Evolutionary conservation across 108 stramenopile genomes (phyloP).

Genomic region (Bacterosira constricta): DNA sequence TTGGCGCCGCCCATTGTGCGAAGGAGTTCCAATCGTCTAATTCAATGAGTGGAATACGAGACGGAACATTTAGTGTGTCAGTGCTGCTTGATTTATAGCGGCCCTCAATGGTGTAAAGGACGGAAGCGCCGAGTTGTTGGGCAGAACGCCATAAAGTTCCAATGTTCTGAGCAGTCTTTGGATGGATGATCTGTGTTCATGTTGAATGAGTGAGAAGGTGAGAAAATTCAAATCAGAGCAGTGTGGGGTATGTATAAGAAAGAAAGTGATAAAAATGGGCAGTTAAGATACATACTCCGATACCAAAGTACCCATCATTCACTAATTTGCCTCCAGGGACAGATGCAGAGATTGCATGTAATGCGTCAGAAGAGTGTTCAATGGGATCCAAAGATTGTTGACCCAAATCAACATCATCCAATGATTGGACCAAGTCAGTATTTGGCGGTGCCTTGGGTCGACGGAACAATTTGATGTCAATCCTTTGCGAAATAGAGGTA

Average conservation of each 20-base stretch:
- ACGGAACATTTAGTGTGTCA: conserved; percentile 44
- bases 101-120: conserved; percentile 49
- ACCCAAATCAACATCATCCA: background rate
- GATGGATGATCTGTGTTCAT: conserved; percentile 20
- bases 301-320: conserved; percentile 45
- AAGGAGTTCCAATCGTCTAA: conserved; percentile 50
- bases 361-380: conserved; percentile 35
- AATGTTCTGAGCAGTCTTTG: conserved; percentile 39
- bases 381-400: too few species aligned
- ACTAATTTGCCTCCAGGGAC: conserved; percentile 21
- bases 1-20: conserved; percentile 30
- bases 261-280: too few species aligned
- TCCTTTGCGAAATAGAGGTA: conserved; percentile 6
- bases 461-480: conserved; percentile 39
- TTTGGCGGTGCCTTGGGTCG: conserved; percentile 13
- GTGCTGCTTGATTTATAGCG: conserved; percentile 36
- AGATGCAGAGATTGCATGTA: conserved; percentile 20
- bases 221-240: background rate
- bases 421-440: background rate
- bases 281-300: conserved; percentile 9
- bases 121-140: conserved; percentile 46
- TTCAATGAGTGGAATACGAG: conserved; percentile 44
- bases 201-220: background rate
- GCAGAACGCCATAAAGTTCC: conserved; percentile 45
- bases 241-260: too few species aligned